A percentile compares a stretch with the other conserved stretches of the same genome.
phyloP scores from a whole-genome alignment of 129 eudicot species.

The Lactuca sativa region DNA sequence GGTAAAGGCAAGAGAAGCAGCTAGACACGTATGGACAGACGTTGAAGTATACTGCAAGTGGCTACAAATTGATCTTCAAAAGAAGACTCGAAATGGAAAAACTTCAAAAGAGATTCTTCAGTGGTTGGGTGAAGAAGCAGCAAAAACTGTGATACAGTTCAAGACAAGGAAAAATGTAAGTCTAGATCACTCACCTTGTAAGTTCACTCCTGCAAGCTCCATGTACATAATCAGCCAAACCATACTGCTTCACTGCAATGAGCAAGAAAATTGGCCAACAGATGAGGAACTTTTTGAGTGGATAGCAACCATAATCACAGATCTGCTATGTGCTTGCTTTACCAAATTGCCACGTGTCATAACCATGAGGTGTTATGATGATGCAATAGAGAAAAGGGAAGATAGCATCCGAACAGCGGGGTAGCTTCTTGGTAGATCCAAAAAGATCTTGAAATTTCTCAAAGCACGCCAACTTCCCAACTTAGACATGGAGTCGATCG shows the following conservation, averaged over 20 bases:
- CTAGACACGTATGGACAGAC: background rate
- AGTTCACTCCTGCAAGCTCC: background rate
- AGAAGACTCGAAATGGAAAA: slow-evolving; percentile 13
- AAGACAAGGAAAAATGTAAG: background rate
- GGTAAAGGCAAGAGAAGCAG: slow-evolving; percentile 26
- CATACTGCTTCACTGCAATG: background rate
- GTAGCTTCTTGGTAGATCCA: too few relatives aligned
- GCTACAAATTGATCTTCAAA: background rate
- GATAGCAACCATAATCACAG: background rate
- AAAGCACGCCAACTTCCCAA: too few relatives aligned
- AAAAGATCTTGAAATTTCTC: too few relatives aligned
- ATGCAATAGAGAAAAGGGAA: slow-evolving; percentile 3
- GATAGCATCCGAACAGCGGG: background rate
- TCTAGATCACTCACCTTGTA: background rate
- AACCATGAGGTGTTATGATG: background rate
- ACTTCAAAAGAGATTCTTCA: slow-evolving; percentile 22
- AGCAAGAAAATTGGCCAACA: too few relatives aligned
- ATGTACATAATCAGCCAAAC: background rate
- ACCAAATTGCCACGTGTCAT: too few relatives aligned
- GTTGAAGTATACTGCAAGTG: background rate
- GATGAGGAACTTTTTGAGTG: background rate
- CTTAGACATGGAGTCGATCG: too few relatives aligned
- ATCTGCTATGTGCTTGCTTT: background rate
- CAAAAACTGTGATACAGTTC: background rate
- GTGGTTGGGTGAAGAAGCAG: slow-evolving; percentile 9